Conservation (phyloP, 495 filamentous ascomycete species). For the Penicillium salamii region DNA sequence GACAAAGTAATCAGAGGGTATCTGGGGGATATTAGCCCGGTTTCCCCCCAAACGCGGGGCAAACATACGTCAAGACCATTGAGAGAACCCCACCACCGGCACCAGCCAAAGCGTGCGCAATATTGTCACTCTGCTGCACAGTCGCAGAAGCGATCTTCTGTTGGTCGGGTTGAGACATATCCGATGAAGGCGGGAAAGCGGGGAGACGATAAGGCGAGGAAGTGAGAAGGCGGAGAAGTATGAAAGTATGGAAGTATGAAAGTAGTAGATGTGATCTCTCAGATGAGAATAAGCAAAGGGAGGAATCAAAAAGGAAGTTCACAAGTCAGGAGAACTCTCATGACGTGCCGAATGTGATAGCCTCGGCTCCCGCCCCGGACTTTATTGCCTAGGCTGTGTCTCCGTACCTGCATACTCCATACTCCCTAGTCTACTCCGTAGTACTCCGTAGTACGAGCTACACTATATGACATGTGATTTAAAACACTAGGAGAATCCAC, state of each 20-base stretch:
- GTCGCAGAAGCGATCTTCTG: constrained; percentile 44
- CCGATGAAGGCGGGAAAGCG: too few relatives aligned
- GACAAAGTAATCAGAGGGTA: constrained; percentile 98
- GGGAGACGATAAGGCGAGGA: neutral
- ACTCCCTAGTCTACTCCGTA: too few relatives aligned
- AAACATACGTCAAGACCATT: constrained; percentile 82
- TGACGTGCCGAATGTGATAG: constrained; percentile 42
- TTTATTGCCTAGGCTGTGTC: neutral
- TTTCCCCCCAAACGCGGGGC: constrained; percentile 12
- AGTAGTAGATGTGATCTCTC: neutral
- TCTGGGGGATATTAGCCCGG: constrained; percentile 44
- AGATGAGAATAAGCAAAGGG: neutral
- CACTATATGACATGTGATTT: too few relatives aligned
- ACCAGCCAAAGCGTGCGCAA: constrained; percentile 83
- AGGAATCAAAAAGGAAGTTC: constrained; percentile 28
- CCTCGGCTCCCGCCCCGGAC: constrained; percentile 33
- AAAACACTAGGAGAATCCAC: neutral
- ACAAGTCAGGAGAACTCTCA: constrained; percentile 23
- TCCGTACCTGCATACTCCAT: neutral
- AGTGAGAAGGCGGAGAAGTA: too few relatives aligned
- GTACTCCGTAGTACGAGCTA: too few relatives aligned
- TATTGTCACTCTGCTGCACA: constrained; percentile 79
- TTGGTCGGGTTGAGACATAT: constrained; percentile 44
- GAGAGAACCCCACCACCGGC: constrained; percentile 90
- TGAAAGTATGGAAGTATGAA: too few relatives aligned